A percentile compares a stretch with the other conserved stretches of the same genome.
Conservation (phyloP, 805 yeast species). For the Ogataea philodendri region DNA sequence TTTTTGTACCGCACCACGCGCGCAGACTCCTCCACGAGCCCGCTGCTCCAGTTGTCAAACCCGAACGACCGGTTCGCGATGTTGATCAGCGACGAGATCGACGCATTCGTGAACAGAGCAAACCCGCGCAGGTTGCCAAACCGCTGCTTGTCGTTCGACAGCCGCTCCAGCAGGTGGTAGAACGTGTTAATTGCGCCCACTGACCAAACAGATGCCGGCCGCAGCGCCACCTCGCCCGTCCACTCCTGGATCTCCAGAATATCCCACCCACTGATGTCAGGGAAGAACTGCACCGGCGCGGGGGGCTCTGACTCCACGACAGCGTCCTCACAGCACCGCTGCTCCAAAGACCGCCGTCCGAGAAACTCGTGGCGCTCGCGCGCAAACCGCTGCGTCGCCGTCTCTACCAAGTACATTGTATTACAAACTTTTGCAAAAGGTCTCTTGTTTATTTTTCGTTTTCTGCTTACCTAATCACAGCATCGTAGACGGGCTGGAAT, state of each 20-base stretch:
- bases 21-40: constrained; percentile 29
- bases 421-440: constrained; percentile 1
- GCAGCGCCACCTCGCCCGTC: constrained; percentile 16
- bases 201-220: constrained; percentile 31
- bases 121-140: constrained; percentile 8
- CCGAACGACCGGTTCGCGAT: constrained; percentile 52
- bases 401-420: constrained; percentile 9
- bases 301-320: neutral
- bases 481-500: constrained; percentile 56
- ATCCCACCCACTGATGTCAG: constrained; percentile 21
- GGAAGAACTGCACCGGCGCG: constrained; percentile 18
- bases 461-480: constrained; percentile 39
- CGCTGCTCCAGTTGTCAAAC: constrained; percentile 49
- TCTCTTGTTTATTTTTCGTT: constrained; percentile 4
- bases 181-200: constrained; percentile 22
- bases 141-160: constrained; percentile 15
- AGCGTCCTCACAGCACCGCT: constrained; percentile 2
- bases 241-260: constrained; percentile 25
- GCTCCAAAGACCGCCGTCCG: constrained; percentile 9
- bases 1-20: constrained; percentile 14
- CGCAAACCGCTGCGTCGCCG: constrained; percentile 7
- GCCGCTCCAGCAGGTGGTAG: constrained; percentile 16
- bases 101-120: constrained; percentile 21
- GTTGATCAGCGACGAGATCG: constrained; percentile 28
- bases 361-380: constrained; percentile 2